Conservation (phyloP, 1,284 basidiomycete species). For the Puccinia novopanici region DNA sequence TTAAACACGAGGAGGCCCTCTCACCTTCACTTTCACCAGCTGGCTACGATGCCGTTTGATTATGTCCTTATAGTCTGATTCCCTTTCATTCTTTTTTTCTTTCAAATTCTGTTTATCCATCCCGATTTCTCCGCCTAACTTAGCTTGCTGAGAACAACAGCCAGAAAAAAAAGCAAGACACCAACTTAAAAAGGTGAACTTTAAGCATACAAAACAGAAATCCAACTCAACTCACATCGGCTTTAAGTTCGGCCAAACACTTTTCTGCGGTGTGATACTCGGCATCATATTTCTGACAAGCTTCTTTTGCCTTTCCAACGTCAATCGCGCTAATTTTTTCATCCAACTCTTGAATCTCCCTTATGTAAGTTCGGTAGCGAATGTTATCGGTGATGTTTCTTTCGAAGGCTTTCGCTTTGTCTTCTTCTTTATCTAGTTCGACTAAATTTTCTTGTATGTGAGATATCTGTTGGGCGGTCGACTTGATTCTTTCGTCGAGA, state of each 20-base stretch:
- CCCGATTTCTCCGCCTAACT: slow-evolving; percentile 76
- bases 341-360: slow-evolving; percentile 71
- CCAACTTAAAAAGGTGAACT: slow-evolving; percentile 13
- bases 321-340: slow-evolving; percentile 74
- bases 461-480: slow-evolving; percentile 17
- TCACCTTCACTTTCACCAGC: slow-evolving; percentile 88
- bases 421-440: slow-evolving; percentile 58
- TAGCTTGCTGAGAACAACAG: slow-evolving; percentile 68
- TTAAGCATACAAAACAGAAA: slow-evolving; percentile 14
- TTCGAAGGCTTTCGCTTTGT: slow-evolving; percentile 59
- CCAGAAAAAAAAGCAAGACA: neutral
- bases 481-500: slow-evolving; percentile 27
- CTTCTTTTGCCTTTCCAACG: slow-evolving; percentile 77
- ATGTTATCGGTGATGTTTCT: slow-evolving; percentile 82
- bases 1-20: slow-evolving; percentile 17
- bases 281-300: slow-evolving; percentile 77
- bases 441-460: slow-evolving; percentile 12
- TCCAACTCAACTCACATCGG: slow-evolving; percentile 65
- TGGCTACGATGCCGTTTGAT: slow-evolving; percentile 84
- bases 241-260: slow-evolving; percentile 63
- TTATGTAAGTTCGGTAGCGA: slow-evolving; percentile 71
- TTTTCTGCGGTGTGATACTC: slow-evolving; percentile 72
- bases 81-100: slow-evolving; percentile 71
- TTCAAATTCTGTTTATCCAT: slow-evolving; percentile 73
- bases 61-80: slow-evolving; percentile 81